Evolutionary conservation across 768 basidiomycete genomes (phyloP).

Genomic region (Vishniacozyma victoriae): DNA sequence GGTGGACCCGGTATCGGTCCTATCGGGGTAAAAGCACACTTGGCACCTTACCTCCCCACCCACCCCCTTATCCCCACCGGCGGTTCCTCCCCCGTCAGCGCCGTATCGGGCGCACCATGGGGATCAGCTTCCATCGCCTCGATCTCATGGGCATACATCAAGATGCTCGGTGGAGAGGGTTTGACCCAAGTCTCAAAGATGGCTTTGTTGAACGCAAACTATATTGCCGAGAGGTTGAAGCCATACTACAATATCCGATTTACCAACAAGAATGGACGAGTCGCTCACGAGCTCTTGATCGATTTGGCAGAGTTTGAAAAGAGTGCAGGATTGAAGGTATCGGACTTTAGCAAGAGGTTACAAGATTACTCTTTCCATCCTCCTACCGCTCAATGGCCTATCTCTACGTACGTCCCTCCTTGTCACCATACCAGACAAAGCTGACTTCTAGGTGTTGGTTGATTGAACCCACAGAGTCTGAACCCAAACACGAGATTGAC

Average conservation of each 20-base stretch:
- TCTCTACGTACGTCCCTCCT: conserved; percentile 67
- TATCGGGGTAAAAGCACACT: conserved; percentile 88
- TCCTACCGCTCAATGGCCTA: conserved; percentile 99
- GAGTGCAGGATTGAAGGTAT: conserved; percentile 74
- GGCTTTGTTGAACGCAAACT: conserved; percentile 91
- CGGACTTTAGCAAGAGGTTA: conserved; percentile 91
- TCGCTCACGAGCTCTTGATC: conserved; percentile 92
- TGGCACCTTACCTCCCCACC: conserved; percentile 86
- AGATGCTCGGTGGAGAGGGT: conserved; percentile 95
- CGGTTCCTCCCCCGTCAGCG: conserved; percentile 67
- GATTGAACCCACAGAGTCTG: conserved; percentile 96
- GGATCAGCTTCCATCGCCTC: conserved; percentile 91
- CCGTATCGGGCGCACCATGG: conserved; percentile 85
- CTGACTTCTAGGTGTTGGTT: conserved; percentile 47
- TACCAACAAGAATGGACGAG: conserved; percentile 82
- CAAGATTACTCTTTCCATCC: conserved; percentile 52
- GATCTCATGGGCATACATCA: conserved; percentile 99
- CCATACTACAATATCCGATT: conserved; percentile 80
- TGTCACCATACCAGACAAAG: not conserved
- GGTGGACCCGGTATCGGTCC: conserved; percentile 96
- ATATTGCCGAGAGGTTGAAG: conserved; percentile 83
- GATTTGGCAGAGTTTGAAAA: conserved; percentile 95
- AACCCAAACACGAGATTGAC: conserved; percentile 87
- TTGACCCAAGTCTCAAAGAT: conserved; percentile 76
- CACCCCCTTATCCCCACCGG: conserved; percentile 68